Base-by-base conservation (phyloP, 2,329 filamentous ascomycete species). In the Diaporthe citri region DNA sequence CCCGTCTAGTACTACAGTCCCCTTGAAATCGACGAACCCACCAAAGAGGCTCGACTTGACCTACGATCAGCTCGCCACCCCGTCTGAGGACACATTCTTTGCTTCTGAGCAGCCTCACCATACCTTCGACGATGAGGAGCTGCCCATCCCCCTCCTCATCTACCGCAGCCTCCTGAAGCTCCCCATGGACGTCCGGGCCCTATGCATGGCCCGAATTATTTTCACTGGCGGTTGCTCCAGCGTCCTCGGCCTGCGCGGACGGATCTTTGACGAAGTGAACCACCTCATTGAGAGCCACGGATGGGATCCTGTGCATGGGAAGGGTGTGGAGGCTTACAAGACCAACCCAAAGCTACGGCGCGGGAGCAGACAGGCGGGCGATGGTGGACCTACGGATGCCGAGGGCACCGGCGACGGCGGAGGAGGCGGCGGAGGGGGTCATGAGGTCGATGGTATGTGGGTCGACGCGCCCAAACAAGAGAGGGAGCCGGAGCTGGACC, bases 201-300 rank as follows among this genome's bases (percentile, higher is more conserved):
- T 93, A 6, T 98, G 96, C 83, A 97, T 98, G 92, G 92, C 95
- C 1, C 93, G 96, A 52, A 94, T 98, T 60, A 87, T 98, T 22
- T 94, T 99, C 80, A 93, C 93, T 0, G 97, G 97, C 43, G 95
- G 95, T 2, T 93, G 93, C 64, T 92, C 95, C 8, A 90, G 90
- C 36, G 91, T 98, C 12, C 89, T 96, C 0, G 97, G 97, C 1
- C 85, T 99, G 36, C 95, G 94, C 78, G 88, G 89, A 34, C 91
- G 96, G 36, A 88, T 98, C 51, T 84, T 98, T 43, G 90, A 93
- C 74, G 96, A 98, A 79, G 84, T 98, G 1, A 88, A 89, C 5
- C 84, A 85, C 1, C 85, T 98, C 0, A 88, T 97, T 7, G 86
- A 91, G 22, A 86, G 88, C 59, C 87, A 92, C 76, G 94, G 95